phyloP scores from a whole-genome alignment of 2,329 filamentous ascomycete genomes.

The Sporothrix globosa region DNA sequence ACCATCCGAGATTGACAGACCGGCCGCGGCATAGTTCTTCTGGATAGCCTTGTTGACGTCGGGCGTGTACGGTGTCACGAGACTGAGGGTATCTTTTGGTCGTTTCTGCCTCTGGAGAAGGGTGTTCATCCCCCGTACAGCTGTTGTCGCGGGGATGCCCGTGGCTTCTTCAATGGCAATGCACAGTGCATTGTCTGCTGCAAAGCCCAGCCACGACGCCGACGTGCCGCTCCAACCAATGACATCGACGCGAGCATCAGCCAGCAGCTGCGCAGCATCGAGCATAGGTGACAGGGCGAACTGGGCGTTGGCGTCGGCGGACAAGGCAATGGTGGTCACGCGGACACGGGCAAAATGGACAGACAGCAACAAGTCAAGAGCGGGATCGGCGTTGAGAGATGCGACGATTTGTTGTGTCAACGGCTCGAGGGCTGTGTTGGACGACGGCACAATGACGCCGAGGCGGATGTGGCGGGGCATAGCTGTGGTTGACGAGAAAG shows the following conservation, averaged over 20 bases:
- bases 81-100: conserved; percentile 40
- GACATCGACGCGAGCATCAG: conserved; percentile 46
- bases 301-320: conserved; percentile 42
- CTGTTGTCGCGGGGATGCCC: conserved; percentile 47
- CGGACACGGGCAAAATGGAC: conserved; percentile 51
- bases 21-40: conserved; percentile 43
- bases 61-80: conserved; percentile 50
- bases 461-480: conserved; percentile 36
- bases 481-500: no score
- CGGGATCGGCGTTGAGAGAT: conserved; percentile 35
- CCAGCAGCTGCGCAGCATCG: conserved; percentile 43
- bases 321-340: conserved; percentile 47
- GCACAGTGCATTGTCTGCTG: conserved; percentile 47
- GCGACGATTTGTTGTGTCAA: conserved; percentile 46
- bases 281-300: conserved; percentile 42
- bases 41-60: conserved; percentile 48
- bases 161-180: conserved; percentile 44
- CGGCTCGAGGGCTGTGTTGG: conserved; percentile 51
- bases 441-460: conserved; percentile 50
- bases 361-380: conserved; percentile 39
- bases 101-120: background rate
- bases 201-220: conserved; percentile 48
- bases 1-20: conserved; percentile 43
- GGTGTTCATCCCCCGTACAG: conserved; percentile 47
- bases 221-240: conserved; percentile 48